A percentile compares a stretch with the other conserved stretches of the same genome.
Evolutionary conservation across 208 protist genomes (phyloP).

Genomic region (Spongospora subterranea): DNA sequence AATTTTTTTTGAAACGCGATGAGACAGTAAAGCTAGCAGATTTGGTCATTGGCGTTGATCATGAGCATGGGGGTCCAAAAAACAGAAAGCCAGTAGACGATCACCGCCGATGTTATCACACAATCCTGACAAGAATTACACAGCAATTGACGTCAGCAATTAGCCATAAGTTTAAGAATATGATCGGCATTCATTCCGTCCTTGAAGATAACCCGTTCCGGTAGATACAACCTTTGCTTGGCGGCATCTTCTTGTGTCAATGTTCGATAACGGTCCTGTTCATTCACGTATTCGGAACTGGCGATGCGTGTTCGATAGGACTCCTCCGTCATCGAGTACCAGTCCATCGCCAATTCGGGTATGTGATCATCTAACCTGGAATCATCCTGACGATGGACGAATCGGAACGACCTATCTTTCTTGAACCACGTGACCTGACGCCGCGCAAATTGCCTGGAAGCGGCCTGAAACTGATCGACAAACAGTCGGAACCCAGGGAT

Average conservation of each 20-base stretch:
- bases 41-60: too few relatives aligned
- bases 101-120: too few relatives aligned
- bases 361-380: not conserved
- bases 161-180: conserved; percentile 18
- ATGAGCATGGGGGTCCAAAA: too few relatives aligned
- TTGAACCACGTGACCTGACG: conserved; percentile 8
- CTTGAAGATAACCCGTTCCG: conserved; percentile 37
- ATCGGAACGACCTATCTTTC: not conserved
- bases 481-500: not conserved
- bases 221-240: not conserved
- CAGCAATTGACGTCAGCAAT: too few relatives aligned
- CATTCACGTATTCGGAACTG: not conserved
- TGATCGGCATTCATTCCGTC: not conserved
- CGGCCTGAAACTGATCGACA: conserved; percentile 39
- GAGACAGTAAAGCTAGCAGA: too few relatives aligned
- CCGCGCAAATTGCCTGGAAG: conserved; percentile 1
- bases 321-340: too few relatives aligned
- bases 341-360: not conserved
- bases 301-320: too few relatives aligned
- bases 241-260: not conserved
- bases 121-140: too few relatives aligned
- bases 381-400: not conserved
- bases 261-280: not conserved
- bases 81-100: too few relatives aligned
- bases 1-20: too few relatives aligned